A percentile compares a stretch with the other conserved stretches of the same genome.
phyloP scores from a whole-genome alignment of 1,284 basidiomycete species.

The Microstroma glucosiphilum region DNA sequence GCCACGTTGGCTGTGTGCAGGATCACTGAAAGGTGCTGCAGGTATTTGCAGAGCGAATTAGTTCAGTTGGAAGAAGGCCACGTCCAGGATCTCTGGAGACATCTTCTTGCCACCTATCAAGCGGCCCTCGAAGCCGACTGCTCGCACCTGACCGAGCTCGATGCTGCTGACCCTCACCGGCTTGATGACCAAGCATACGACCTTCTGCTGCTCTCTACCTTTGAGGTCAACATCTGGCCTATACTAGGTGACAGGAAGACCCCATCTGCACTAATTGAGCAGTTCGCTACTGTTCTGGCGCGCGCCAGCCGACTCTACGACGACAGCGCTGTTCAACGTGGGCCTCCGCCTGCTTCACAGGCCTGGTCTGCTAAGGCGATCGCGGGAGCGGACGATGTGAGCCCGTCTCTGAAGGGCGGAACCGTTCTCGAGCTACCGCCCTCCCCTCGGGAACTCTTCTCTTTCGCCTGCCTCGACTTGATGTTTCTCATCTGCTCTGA shows the following conservation, averaged over 20 bases:
- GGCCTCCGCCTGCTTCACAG: slow-evolving; percentile 44
- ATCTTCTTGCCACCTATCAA: slow-evolving; percentile 73
- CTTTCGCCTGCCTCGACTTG: slow-evolving; percentile 89
- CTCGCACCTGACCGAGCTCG: slow-evolving; percentile 53
- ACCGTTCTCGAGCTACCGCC: slow-evolving; percentile 15
- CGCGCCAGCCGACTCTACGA: slow-evolving; percentile 67
- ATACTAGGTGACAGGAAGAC: slow-evolving; percentile 65
- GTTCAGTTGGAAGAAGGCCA: not conserved
- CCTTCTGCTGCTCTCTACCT: slow-evolving; percentile 52
- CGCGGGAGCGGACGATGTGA: not conserved
- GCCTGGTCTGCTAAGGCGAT: not conserved
- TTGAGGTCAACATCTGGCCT: slow-evolving; percentile 73
- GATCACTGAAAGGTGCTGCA: slow-evolving; percentile 20
- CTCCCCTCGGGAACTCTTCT: slow-evolving; percentile 72
- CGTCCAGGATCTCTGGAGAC: slow-evolving; percentile 64
- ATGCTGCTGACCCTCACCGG: slow-evolving; percentile 56
- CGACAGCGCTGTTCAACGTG: not conserved
- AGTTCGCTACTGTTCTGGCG: slow-evolving; percentile 67
- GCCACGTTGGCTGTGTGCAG: slow-evolving; percentile 29
- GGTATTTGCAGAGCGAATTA: slow-evolving; percentile 14
- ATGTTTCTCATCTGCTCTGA: slow-evolving; percentile 70
- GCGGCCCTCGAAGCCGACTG: slow-evolving; percentile 78
- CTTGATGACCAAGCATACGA: slow-evolving; percentile 82
- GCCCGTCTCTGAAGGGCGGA: not conserved
- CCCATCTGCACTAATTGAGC: slow-evolving; percentile 66